Evolutionary conservation across 305 asterid genomes (phyloP).

Genomic region (Petunia hybrid): DNA sequence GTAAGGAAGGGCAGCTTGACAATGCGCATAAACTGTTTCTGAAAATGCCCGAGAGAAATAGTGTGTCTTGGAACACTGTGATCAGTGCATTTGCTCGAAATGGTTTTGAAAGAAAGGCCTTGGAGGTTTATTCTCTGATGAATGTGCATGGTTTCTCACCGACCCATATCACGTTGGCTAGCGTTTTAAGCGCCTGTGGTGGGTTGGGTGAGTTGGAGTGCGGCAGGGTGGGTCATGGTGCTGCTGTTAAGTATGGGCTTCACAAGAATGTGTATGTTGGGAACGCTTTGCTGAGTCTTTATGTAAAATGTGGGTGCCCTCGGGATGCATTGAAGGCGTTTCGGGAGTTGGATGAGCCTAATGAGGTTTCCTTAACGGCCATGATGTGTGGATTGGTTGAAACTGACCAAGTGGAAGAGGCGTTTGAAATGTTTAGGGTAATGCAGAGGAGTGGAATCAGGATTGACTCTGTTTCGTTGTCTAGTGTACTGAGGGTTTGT

Average conservation of each 20-base stretch:
- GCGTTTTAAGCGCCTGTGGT: conserved; percentile 84
- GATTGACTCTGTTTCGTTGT: conserved; percentile 65
- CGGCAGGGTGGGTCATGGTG: conserved; percentile 76
- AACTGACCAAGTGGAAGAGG: conserved; percentile 62
- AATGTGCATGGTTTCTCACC: conserved; percentile 62
- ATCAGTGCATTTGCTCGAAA: conserved; percentile 66
- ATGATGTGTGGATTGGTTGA: conserved; percentile 79
- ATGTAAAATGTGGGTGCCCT: conserved; percentile 62
- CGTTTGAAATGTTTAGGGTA: conserved; percentile 69
- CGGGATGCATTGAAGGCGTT: conserved; percentile 58
- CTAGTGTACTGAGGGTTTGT: conserved; percentile 73
- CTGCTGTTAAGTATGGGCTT: conserved; percentile 71
- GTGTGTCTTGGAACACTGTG: conserved; percentile 76
- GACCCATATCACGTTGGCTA: conserved; percentile 73
- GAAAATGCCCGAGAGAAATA: conserved; percentile 69
- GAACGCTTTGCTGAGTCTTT: conserved; percentile 81
- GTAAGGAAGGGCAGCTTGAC: conserved; percentile 62
- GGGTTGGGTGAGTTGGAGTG: conserved; percentile 53
- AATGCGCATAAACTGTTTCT: conserved; percentile 63
- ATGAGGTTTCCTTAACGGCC: conserved; percentile 85
- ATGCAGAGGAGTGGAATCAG: conserved; percentile 60
- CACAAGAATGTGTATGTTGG: conserved; percentile 67
- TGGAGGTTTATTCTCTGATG: conserved; percentile 65
- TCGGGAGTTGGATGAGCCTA: conserved; percentile 65
- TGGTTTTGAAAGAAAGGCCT: conserved; percentile 63